Percentiles rank a stretch among this genome's conserved stretches.
phyloP scores from a whole-genome alignment of 2,329 filamentous ascomycete genomes.

The Cercospora sp. region DNA sequence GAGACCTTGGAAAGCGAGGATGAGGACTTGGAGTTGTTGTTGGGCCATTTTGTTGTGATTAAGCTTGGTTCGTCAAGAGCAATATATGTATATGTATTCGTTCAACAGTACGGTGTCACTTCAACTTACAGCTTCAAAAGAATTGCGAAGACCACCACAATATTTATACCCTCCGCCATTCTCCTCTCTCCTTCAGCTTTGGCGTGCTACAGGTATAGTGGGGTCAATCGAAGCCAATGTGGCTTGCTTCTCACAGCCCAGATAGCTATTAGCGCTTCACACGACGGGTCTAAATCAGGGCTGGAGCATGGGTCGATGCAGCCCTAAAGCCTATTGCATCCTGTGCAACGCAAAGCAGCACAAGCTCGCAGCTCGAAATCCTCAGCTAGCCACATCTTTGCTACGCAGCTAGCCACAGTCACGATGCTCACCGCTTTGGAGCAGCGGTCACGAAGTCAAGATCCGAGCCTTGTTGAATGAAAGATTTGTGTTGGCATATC shows the following conservation, averaged over 20 bases:
- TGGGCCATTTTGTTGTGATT: not conserved
- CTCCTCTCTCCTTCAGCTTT: not conserved
- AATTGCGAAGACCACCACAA: not conserved
- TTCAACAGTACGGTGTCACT: not conserved
- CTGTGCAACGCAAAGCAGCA: not conserved
- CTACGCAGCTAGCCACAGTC: not conserved
- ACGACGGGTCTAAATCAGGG: not conserved
- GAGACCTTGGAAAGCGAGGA: slow-evolving; percentile 18
- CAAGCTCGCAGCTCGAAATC: not conserved
- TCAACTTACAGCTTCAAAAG: not conserved
- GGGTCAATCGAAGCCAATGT: not conserved
- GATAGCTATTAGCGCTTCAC: not conserved
- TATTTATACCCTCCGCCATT: not conserved
- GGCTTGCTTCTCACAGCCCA: not conserved
- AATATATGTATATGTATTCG: not conserved
- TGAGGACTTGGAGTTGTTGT: slow-evolving; percentile 13
- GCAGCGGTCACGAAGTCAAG: not conserved
- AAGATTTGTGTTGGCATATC: too few species aligned
- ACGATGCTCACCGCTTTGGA: not conserved
- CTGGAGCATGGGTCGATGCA: slow-evolving; percentile 9
- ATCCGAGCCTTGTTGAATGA: too few species aligned
- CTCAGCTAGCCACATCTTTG: not conserved
- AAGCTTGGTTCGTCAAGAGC: not conserved
- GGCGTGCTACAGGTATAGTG: not conserved
- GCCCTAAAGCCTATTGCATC: slow-evolving; percentile 4